phyloP scores from a whole-genome alignment of 257 asterid species.

The Linaria vulgaris region DNA sequence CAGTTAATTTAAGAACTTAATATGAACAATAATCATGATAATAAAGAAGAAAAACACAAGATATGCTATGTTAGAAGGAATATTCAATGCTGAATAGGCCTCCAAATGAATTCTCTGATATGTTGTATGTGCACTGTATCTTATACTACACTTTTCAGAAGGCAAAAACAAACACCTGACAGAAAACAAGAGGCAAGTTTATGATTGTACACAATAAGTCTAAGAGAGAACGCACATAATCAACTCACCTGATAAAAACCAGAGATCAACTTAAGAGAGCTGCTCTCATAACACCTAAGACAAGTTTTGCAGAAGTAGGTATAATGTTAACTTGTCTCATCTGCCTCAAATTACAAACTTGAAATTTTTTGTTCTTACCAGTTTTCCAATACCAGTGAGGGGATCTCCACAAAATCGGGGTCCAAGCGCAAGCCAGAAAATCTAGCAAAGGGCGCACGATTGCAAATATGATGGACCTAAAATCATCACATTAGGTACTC shows the following conservation, averaged over 20 bases:
- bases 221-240: not conserved
- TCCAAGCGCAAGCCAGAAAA: conserved; percentile 93
- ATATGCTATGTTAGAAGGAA: not conserved
- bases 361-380: conserved; percentile 45
- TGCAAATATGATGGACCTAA: conserved; percentile 88
- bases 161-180: not conserved
- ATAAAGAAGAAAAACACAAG: not conserved
- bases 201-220: not conserved
- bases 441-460: conserved; percentile 74
- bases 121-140: not conserved
- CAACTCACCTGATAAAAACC: conserved; percentile 87
- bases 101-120: conserved; percentile 4
- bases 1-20: not conserved
- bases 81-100: not conserved
- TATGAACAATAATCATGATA: not conserved
- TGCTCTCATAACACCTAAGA: conserved; percentile 79
- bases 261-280: conserved; percentile 74
- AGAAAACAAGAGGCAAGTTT: not conserved
- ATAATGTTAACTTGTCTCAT: conserved; percentile 6
- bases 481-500: conserved; percentile 24
- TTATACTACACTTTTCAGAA: not conserved
- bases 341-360: conserved; percentile 1
- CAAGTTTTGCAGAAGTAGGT: conserved; percentile 26
- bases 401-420: conserved; percentile 95
- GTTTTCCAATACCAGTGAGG: conserved; percentile 77